Conservation (phyloP, 2,329 filamentous ascomycete genomes). For the Thielaviopsis cerberus region DNA sequence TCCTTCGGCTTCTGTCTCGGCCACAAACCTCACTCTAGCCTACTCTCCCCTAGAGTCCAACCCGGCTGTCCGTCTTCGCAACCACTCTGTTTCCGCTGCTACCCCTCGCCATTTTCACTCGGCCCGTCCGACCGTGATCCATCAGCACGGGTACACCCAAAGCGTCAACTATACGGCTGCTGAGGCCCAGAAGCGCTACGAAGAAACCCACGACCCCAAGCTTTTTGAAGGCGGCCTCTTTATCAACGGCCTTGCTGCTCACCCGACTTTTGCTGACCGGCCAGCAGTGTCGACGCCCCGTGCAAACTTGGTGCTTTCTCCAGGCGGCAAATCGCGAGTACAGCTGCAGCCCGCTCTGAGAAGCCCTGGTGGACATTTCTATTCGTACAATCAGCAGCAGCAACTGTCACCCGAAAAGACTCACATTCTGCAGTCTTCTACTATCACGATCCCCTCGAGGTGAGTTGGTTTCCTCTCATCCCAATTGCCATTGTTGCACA, state of each 20-base stretch:
- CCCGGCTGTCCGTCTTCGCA: not conserved
- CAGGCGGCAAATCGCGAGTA: not conserved
- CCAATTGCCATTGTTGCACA: not conserved
- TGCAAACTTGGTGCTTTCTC: not conserved
- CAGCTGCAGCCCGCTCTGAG: not conserved
- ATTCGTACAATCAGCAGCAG: not conserved
- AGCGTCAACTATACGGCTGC: not conserved
- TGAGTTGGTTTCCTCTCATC: not conserved
- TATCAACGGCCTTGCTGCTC: constrained; percentile 8
- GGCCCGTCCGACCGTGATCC: not conserved
- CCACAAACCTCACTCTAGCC: not conserved
- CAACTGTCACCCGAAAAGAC: not conserved
- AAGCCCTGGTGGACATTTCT: not conserved
- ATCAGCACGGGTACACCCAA: not conserved
- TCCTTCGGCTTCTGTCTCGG: not conserved
- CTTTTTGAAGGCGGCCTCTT: not conserved
- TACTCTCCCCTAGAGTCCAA: not conserved
- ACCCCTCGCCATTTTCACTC: not conserved
- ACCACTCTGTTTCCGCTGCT: not conserved
- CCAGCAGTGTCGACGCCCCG: not conserved
- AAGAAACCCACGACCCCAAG: not conserved
- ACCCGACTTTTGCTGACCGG: not conserved
- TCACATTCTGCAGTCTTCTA: not conserved
- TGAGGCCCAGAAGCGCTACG: not conserved
- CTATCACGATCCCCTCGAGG: not conserved